Conservation (phyloP, 192 early-diverging fungal genomes). For the Oehlia diaphana region DNA sequence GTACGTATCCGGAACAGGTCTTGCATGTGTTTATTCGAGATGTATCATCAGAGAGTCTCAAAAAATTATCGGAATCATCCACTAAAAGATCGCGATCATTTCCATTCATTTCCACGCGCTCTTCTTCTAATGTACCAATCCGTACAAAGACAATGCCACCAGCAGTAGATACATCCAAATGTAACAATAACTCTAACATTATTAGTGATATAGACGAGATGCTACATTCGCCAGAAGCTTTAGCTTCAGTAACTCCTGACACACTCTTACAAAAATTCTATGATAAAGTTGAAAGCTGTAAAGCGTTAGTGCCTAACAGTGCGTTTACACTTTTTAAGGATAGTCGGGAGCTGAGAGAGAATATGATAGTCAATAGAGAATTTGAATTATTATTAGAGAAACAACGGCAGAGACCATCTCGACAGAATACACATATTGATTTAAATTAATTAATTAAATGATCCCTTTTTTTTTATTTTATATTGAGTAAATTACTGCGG, state of each 20-base stretch:
- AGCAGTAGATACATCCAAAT: not conserved
- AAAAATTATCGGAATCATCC: not conserved
- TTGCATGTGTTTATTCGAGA: conserved; percentile 74
- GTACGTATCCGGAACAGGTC: conserved; percentile 53
- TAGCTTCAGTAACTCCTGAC: not conserved
- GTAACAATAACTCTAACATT: not conserved
- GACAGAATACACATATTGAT: not conserved
- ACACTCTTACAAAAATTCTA: not conserved
- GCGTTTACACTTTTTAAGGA: not conserved
- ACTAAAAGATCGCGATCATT: conserved; percentile 16
- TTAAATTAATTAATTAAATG: not conserved
- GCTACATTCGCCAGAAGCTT: not conserved
- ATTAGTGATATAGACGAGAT: not conserved
- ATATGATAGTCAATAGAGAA: not conserved
- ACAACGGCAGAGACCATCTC: not conserved
- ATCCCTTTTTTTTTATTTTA: too few relatives aligned
- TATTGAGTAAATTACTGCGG: not conserved
- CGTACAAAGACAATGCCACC: conserved; percentile 12
- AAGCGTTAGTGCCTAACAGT: not conserved
- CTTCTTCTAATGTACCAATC: conserved; percentile 5
- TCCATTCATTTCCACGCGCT: conserved; percentile 23
- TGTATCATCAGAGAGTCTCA: conserved; percentile 33
- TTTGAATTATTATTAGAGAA: not conserved
- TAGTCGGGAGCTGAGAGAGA: not conserved
- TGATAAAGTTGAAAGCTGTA: not conserved